Base-by-base conservation (phyloP, 768 basidiomycete species). In the Kwoniella europaea region DNA sequence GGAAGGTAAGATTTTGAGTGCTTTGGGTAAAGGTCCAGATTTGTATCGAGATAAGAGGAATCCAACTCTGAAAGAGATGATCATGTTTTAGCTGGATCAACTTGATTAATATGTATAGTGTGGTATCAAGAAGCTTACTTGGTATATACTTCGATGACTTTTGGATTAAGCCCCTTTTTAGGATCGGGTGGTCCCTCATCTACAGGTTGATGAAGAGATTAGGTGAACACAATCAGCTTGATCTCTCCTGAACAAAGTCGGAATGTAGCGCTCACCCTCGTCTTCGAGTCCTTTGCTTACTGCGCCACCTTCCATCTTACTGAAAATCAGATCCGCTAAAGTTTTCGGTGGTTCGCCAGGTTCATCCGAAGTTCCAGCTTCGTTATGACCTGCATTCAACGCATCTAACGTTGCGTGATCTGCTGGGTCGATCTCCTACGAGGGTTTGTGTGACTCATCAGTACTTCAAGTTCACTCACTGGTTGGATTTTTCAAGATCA, bases 1-100 rank as follows among this genome's bases (percentile, higher is more conserved):
- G 12, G 95, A 91, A 22, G 97, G 97, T 57, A 99, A 92, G 71
- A 99, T 91, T 86, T 99, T 99, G 89, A 99, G 95, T 3, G 94
- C 87, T 85, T 98, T 98, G 41, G 97, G 97, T 1, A 99, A 88
- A 1, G 94, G 90, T 0, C 95, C 95, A 15, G 94, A 94, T 77
- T 91, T 93, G 86, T 99, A 98, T 67, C 90, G 90, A 54, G 88
- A 90, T 42, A 99, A 88, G 71, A 95, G 89, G 69, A 88, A 84
- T 18, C 94, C 97, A 65, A 98, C 88, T 86, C 96, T 98, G 80
- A 0, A 5, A n/a, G 54, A 44, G 58, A 3, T n/a, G 55, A 58
- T 1, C 44, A 53, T 50, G 10, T 5, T 53, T 61, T 15, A 55
- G 72, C 54, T 46, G 22, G 24, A 12, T 41, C 41, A 57, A 44